Conservation (phyloP, 192 early-diverging fungal genomes). For the Chytriomyces sp. region DNA sequence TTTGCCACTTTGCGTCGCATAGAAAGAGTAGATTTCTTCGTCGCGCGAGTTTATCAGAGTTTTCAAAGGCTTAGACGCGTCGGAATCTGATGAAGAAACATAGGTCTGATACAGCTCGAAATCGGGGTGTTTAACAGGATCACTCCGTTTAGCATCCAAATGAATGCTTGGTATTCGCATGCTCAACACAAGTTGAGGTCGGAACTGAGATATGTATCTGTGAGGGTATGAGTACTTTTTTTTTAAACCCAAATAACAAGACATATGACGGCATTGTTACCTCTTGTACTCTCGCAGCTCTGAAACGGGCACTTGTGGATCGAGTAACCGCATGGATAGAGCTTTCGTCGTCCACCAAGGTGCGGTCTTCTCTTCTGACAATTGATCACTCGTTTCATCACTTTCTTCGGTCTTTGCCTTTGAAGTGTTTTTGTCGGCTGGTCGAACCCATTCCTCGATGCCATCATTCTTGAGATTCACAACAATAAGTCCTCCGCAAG, state of each 20-base stretch:
- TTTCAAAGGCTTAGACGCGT: neutral
- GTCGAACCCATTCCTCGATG: neutral
- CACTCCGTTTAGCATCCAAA: slow-evolving; percentile 9
- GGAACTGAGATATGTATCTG: slow-evolving; percentile 56
- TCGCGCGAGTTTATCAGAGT: slow-evolving; percentile 37
- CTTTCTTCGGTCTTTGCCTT: slow-evolving; percentile 13
- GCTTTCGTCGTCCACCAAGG: slow-evolving; percentile 60
- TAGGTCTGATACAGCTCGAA: slow-evolving; percentile 27
- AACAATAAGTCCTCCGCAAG: neutral
- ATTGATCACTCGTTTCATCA: neutral
- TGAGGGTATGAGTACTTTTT: neutral
- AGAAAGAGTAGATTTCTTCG: slow-evolving; percentile 38
- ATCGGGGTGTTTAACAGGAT: slow-evolving; percentile 23
- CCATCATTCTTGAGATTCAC: neutral
- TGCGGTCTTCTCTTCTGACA: slow-evolving; percentile 30
- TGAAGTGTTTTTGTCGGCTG: neutral
- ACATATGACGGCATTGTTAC: slow-evolving; percentile 23
- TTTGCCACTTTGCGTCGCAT: slow-evolving; percentile 31
- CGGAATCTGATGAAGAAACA: neutral
- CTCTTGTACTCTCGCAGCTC: slow-evolving; percentile 61
- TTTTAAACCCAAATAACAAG: neutral
- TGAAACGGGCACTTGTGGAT: slow-evolving; percentile 52
- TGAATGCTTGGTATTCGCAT: slow-evolving; percentile 11
- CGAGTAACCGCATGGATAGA: slow-evolving; percentile 51
- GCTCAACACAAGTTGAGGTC: slow-evolving; percentile 29